Evolutionary conservation across 495 filamentous ascomycete genomes (phyloP), one percentile per base, ranked within the genome.

Genomic region (Rostrohypoxylon terebratum): DNA sequence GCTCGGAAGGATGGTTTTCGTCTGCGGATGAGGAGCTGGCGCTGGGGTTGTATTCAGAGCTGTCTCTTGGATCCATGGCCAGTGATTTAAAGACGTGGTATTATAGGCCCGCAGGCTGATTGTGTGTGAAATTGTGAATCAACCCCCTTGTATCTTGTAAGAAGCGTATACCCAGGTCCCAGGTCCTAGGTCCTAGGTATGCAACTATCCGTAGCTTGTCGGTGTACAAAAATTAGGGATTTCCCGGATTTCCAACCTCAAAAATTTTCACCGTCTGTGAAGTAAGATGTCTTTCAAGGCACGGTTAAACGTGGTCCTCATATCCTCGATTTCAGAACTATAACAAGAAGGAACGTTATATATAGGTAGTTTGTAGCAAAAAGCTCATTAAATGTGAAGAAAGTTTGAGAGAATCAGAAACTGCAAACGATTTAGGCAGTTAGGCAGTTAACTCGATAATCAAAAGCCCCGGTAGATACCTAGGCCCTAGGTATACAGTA

Each of bases 171-270:
- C 25, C 25, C 4, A 4, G 25, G 25, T 28, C 25, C 25, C 4
- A 4, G 25, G 25, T 28, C 25, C 25, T 28, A 4, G 25, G 25
- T 28, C 28, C 28, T 4, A 28, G 28, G 28, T 28, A 74, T 74
- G 66, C 66, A 74, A 59, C 58, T 74, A 74, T 74, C 71, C 61
- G 57, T 50, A 59, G 34, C 40, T 64, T 14, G 42, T 9, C 4
- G 23, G 33, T 20, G 51, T 55, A 36, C 28, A 11, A 2, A 34
- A 50, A 54, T 8, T 44, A 23, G 14, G 2, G 10, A 38, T 63
- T 38, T 14, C 44, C 34, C 8, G 2, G 10, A 38, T 63, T 38
- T 14, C 44, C 34, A 34, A 51, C 5, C 11, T 55, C n/a, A 55
- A 20, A 55, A 31, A 31, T 53, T 5, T 14, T n/a, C 5, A 14